phyloP scores from a whole-genome alignment of 441 rosid genomes.

The Pelargonium australe region DNA sequence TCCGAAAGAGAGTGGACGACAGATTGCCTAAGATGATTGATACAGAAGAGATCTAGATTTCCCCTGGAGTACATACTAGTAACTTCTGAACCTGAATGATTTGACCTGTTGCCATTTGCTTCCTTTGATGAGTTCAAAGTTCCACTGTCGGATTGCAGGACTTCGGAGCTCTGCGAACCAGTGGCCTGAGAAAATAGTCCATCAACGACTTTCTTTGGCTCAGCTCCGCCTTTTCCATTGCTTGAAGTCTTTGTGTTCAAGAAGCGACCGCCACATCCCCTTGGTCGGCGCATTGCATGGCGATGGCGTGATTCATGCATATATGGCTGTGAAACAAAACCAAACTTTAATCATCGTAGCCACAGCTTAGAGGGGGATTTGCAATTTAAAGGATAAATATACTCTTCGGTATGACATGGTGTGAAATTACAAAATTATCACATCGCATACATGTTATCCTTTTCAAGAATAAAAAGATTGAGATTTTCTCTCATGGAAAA shows the following conservation, averaged over 20 bases:
- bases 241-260: slow-evolving; percentile 48
- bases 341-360: background rate
- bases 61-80: slow-evolving; percentile 52
- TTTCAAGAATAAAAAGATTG: background rate
- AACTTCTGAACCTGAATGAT: slow-evolving; percentile 57
- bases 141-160: slow-evolving; percentile 62
- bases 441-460: too few relatives aligned
- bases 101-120: slow-evolving; percentile 33
- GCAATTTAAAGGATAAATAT: too few relatives aligned
- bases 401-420: too few relatives aligned
- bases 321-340: slow-evolving; percentile 48
- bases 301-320: slow-evolving; percentile 85
- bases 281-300: slow-evolving; percentile 83
- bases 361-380: too few relatives aligned
- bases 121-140: slow-evolving; percentile 44
- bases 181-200: slow-evolving; percentile 30
- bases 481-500: background rate
- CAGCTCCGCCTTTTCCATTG: slow-evolving; percentile 24
- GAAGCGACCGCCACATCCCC: slow-evolving; percentile 89
- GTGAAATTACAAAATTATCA: too few relatives aligned
- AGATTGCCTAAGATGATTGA: slow-evolving; percentile 26
- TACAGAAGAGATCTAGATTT: slow-evolving; percentile 24
- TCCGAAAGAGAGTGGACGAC: slow-evolving; percentile 37
- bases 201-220: slow-evolving; percentile 25
- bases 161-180: slow-evolving; percentile 69